phyloP scores from a whole-genome alignment of 75 land plant genomes.

The Ceratopteris richardii region DNA sequence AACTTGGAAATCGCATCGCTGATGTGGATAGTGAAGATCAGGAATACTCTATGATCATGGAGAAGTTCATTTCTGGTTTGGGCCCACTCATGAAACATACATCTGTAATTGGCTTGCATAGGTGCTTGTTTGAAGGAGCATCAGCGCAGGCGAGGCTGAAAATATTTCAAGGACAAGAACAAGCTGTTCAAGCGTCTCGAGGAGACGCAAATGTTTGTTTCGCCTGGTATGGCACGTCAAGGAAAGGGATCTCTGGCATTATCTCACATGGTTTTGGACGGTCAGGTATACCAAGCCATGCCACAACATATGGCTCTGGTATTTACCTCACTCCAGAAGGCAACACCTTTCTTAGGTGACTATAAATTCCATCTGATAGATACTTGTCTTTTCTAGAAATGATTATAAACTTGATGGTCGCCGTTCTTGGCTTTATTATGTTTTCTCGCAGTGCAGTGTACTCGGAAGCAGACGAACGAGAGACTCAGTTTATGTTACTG shows the following conservation, averaged over 20 bases:
- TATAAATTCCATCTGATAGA: no score
- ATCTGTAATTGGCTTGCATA: conserved; percentile 9
- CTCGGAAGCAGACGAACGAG: conserved; percentile 73
- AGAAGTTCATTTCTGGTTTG: conserved; percentile 17
- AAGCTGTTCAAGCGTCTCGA: neutral
- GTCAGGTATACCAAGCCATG: conserved; percentile 12
- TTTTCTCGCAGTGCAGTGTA: conserved; percentile 38
- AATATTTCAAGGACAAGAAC: no score
- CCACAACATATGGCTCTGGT: conserved; percentile 23
- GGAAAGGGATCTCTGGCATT: conserved; percentile 15
- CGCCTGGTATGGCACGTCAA: conserved; percentile 36
- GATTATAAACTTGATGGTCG: neutral
- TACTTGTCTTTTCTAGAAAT: neutral
- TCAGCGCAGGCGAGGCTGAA: no score
- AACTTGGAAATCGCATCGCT: no score
- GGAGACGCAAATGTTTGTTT: conserved; percentile 20
- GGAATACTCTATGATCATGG: conserved; percentile 6
- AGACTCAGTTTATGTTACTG: conserved; percentile 35
- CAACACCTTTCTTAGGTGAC: conserved; percentile 30
- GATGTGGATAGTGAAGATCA: neutral
- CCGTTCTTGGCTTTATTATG: neutral
- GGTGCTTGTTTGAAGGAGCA: neutral
- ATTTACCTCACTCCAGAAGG: conserved; percentile 32
- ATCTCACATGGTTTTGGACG: conserved; percentile 37
- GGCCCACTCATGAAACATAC: conserved; percentile 4